phyloP scores from a whole-genome alignment of 2,329 filamentous ascomycete genomes.

The Parascedosporium putredinis region DNA sequence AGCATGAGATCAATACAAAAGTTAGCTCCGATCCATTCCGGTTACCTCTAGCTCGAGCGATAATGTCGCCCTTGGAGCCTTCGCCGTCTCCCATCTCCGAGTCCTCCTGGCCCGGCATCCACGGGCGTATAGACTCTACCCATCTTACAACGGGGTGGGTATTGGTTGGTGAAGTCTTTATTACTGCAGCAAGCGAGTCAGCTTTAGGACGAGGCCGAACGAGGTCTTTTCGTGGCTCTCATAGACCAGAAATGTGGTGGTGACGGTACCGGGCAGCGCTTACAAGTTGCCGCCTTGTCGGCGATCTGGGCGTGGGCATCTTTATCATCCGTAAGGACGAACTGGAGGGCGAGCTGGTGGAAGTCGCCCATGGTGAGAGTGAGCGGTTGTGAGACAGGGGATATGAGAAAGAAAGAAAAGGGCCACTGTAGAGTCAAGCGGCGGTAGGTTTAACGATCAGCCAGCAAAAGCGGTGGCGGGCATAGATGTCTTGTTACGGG shows the following conservation, averaged over 20 bases:
- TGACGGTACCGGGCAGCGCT: too few species aligned
- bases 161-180: slow-evolving; percentile 31
- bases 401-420: not conserved
- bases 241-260: too few species aligned
- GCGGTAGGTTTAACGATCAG: not conserved
- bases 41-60: slow-evolving; percentile 41
- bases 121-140: slow-evolving; percentile 44
- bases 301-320: slow-evolving; percentile 28
- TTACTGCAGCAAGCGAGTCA: too few species aligned
- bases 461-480: too few species aligned
- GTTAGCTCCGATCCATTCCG: too few species aligned
- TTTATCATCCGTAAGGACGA: slow-evolving; percentile 41
- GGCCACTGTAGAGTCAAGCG: not conserved
- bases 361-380: slow-evolving; percentile 35
- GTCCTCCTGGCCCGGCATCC: slow-evolving; percentile 36
- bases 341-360: slow-evolving; percentile 41
- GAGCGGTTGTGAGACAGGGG: too few species aligned
- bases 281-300: slow-evolving; percentile 34
- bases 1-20: slow-evolving; percentile 8
- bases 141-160: slow-evolving; percentile 40
- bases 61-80: slow-evolving; percentile 37
- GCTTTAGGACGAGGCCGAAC: too few species aligned
- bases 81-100: slow-evolving; percentile 25
- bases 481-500: too few species aligned
- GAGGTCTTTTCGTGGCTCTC: too few species aligned